phyloP scores from a whole-genome alignment of 2,329 filamentous ascomycete genomes.

The Sclerotinia borealis region DNA sequence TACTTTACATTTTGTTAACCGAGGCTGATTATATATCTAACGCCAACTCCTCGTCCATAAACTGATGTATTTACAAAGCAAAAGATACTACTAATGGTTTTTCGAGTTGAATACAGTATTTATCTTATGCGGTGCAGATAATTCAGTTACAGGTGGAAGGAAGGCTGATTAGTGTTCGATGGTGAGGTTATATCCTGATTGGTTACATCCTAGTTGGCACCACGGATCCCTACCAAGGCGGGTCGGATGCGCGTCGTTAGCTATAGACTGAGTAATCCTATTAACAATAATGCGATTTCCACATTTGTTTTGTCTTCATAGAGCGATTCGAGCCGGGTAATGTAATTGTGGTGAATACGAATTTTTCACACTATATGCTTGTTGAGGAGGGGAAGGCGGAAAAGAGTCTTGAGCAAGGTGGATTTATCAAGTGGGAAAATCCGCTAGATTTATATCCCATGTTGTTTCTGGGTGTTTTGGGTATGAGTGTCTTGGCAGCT shows the following conservation, averaged over 20 bases:
- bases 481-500: slow-evolving; percentile 70
- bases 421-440: slow-evolving; percentile 56
- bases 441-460: slow-evolving; percentile 57
- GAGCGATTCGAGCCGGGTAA: slow-evolving; percentile 60
- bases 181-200: no score
- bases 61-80: no score
- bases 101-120: no score
- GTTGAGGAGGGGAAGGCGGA: slow-evolving; percentile 38
- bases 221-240: slow-evolving; percentile 80
- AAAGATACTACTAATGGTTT: no score
- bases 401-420: slow-evolving; percentile 34
- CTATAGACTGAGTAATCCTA: slow-evolving; percentile 53
- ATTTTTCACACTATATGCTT: slow-evolving; percentile 61
- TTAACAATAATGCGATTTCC: slow-evolving; percentile 58
- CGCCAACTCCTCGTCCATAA: no score
- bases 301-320: slow-evolving; percentile 63
- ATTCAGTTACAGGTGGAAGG: no score
- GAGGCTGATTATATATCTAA: no score
- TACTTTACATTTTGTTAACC: no score
- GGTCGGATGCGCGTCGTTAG: slow-evolving; percentile 64
- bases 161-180: no score
- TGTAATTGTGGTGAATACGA: slow-evolving; percentile 49
- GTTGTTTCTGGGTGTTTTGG: slow-evolving; percentile 67
- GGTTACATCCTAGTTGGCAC: no score
- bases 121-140: no score